Percentiles rank a stretch among this genome's conserved stretches.
phyloP scores from a whole-genome alignment of 768 basidiomycete genomes.

The Baorangia bicolor region DNA sequence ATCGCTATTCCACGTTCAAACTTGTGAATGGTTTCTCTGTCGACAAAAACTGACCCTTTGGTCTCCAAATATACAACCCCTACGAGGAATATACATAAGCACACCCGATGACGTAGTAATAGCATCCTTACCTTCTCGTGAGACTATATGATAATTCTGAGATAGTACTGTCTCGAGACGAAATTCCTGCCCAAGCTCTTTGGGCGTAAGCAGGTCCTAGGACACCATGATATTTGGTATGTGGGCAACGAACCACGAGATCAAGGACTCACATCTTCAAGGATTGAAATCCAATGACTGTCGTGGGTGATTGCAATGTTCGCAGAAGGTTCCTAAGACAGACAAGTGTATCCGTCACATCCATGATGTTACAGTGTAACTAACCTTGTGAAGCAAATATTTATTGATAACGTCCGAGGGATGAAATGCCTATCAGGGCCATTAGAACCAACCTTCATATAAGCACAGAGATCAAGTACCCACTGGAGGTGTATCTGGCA shows the following conservation, averaged over 20 bases:
- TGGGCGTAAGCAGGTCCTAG: neutral
- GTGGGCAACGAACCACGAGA: neutral
- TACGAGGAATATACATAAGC: neutral
- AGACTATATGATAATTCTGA: conserved; percentile 1
- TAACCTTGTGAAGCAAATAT: conserved; percentile 1
- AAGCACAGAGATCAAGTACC: neutral
- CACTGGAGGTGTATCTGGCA: neutral
- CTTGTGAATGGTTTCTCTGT: neutral
- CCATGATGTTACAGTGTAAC: neutral
- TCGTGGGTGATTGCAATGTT: conserved; percentile 7
- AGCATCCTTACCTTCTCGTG: neutral
- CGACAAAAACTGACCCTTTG: neutral
- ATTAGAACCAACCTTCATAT: neutral
- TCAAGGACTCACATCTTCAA: neutral
- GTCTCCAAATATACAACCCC: conserved; percentile 2
- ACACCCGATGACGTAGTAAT: neutral
- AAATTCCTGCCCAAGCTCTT: neutral
- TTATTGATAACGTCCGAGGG: conserved; percentile 4
- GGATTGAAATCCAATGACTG: conserved; percentile 5
- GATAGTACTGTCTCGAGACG: neutral
- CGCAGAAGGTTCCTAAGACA: conserved; percentile 1
- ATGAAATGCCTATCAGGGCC: neutral
- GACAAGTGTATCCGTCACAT: neutral
- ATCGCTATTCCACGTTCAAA: neutral
- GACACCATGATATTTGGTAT: neutral